phyloP scores from a whole-genome alignment of 768 basidiomycete species.

The Agaricus blazei region DNA sequence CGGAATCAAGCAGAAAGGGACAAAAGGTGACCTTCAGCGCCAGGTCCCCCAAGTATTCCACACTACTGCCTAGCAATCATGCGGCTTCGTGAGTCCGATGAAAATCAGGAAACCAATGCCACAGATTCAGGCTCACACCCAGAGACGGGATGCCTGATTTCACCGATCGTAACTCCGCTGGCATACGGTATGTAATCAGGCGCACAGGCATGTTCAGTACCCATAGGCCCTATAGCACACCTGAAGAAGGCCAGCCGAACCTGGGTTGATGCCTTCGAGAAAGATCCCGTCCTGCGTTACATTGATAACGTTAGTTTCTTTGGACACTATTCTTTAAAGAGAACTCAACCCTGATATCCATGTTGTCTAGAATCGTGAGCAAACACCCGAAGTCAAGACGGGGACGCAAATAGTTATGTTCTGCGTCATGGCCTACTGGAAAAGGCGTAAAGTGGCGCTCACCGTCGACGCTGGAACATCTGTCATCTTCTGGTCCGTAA shows the following conservation, averaged over 20 bases:
- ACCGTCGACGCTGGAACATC: slow-evolving; percentile 16
- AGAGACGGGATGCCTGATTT: background rate
- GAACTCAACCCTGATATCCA: background rate
- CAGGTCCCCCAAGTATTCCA: background rate
- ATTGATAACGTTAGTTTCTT: slow-evolving; percentile 12
- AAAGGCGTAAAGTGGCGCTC: slow-evolving; percentile 14
- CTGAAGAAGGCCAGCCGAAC: slow-evolving; percentile 19
- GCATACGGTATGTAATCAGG: background rate
- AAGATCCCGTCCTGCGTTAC: slow-evolving; percentile 18
- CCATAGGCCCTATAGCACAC: slow-evolving; percentile 12
- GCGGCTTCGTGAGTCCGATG: slow-evolving; percentile 2
- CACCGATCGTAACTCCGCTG: slow-evolving; percentile 12
- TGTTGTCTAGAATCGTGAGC: slow-evolving; percentile 9
- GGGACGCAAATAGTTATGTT: slow-evolving; percentile 11
- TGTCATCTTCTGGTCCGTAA: slow-evolving; percentile 16
- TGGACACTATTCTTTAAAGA: background rate
- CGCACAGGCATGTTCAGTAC: background rate
- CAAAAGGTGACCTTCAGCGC: background rate
- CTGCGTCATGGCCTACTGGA: slow-evolving; percentile 13
- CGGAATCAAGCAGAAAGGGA: background rate
- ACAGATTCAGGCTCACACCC: background rate
- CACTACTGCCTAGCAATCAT: background rate
- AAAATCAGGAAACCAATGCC: background rate
- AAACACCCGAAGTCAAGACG: slow-evolving; percentile 5
- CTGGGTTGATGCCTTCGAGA: slow-evolving; percentile 16